Conservation (phyloP, 345 rosid genomes). For the Bretschneidera sinensis region DNA sequence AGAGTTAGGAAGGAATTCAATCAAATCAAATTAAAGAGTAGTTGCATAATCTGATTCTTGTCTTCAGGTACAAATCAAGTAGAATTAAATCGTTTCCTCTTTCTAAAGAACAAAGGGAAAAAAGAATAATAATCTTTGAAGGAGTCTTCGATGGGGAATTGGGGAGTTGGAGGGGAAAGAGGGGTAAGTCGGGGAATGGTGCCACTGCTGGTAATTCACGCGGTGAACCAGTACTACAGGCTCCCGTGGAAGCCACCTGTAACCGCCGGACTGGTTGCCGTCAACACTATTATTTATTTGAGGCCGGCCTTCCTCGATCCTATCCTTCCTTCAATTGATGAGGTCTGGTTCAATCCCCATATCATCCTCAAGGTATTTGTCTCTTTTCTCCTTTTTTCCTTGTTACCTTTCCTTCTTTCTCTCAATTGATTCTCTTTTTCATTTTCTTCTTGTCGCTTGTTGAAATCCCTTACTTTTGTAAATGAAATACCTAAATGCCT, state of each 20-base stretch:
- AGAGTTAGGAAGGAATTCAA: too few relatives aligned
- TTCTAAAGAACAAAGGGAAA: too few relatives aligned
- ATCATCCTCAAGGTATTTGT: conserved; percentile 72
- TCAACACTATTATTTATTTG: conserved; percentile 68
- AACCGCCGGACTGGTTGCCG: conserved; percentile 74
- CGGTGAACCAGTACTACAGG: conserved; percentile 63
- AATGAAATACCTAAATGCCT: too few relatives aligned
- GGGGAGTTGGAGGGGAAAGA: conserved; percentile 32
- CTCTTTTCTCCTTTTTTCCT: too few relatives aligned
- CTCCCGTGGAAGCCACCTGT: conserved; percentile 91
- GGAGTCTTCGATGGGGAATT: conserved; percentile 24
- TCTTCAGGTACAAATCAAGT: too few relatives aligned
- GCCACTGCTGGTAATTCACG: conserved; percentile 70
- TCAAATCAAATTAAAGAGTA: too few relatives aligned
- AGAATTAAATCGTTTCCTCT: background rate
- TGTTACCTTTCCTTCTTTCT: background rate
- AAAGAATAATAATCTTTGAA: too few relatives aligned
- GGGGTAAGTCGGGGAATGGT: conserved; percentile 58
- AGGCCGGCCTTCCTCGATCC: conserved; percentile 60
- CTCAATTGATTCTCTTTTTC: background rate
- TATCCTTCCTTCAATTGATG: conserved; percentile 57
- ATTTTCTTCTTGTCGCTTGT: too few relatives aligned
- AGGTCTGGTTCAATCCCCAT: conserved; percentile 83
- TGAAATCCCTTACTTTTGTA: too few relatives aligned
- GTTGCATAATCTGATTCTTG: too few relatives aligned